Evolutionary conservation across 2,329 filamentous ascomycete genomes (phyloP).

Genomic region (Dactylellina leptospora): DNA sequence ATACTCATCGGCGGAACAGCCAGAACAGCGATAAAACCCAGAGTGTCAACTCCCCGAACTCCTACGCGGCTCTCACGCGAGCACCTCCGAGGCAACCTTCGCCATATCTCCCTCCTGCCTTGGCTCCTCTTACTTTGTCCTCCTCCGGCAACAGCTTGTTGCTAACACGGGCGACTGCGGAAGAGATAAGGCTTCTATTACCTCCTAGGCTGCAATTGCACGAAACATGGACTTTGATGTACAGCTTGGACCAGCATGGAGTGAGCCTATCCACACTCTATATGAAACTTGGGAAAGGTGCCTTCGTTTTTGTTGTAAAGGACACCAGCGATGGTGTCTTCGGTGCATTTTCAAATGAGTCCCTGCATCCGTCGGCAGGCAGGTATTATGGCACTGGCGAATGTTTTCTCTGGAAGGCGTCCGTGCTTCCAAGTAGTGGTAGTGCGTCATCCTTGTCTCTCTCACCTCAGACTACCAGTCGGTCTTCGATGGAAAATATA

Average conservation of each 20-base stretch:
- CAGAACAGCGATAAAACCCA: conserved; percentile 30
- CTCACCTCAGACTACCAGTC: background rate
- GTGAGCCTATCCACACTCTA: conserved; percentile 88
- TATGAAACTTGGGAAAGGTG: conserved; percentile 75
- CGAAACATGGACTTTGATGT: conserved; percentile 85
- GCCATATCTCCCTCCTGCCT: conserved; percentile 39
- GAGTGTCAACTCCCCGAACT: background rate
- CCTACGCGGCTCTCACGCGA: conserved; percentile 6
- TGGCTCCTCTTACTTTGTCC: conserved; percentile 29
- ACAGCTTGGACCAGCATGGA: conserved; percentile 91
- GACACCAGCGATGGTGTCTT: conserved; percentile 76
- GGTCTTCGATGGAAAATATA: conserved; percentile 63
- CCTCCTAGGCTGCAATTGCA: conserved; percentile 86
- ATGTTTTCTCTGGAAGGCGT: conserved; percentile 88
- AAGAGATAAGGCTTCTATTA: conserved; percentile 89
- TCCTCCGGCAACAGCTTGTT: conserved; percentile 61
- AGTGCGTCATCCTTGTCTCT: conserved; percentile 55
- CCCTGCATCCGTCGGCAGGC: conserved; percentile 76
- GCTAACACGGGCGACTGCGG: conserved; percentile 77
- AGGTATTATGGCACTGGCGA: conserved; percentile 97
- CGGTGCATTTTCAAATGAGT: conserved; percentile 91
- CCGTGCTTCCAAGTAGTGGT: conserved; percentile 66
- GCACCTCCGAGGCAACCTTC: conserved; percentile 41
- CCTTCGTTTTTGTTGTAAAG: conserved; percentile 86
- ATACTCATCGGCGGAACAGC: conserved; percentile 37